Evolutionary conservation across 352 stramenopile species (phyloP), one percentile per base, ranked within the genome.

Genomic region (Phytophthora europaea): DNA sequence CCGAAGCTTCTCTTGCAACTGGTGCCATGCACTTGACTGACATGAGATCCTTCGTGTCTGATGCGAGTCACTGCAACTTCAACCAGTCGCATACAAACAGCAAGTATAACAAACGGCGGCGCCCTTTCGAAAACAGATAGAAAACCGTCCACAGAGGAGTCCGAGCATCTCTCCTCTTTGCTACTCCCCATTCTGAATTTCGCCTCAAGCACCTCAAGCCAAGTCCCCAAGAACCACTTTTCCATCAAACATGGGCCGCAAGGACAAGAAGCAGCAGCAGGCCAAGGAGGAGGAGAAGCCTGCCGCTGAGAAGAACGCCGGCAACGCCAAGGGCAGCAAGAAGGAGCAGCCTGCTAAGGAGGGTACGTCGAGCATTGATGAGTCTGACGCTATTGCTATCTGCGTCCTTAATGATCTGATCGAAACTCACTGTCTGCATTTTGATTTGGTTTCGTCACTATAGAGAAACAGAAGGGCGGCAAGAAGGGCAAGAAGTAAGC

Each of bases 401-500:
- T 43, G 36, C 36, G 36, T 18, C 16, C 16, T 5, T 43, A 6
- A 6, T 5, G 12, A 3, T 43, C 16, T 43, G 36, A 4, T 43
- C 12, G 36, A 43, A 18, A 43, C 36, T 43, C 36, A 43, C 6
- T 43, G 16, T 43, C 36, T 43, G 13, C 12, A 15, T 15, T 43
- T 4, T 16, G 36, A 31, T 31, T 31, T 31, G 13, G 36, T 16
- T 50, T 12, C 16, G 36, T 18, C 36, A 47, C 18, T 51, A 51
- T 16, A 51, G 45, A 47, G 20, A 63, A 54, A 16, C 54, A 51
- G 13, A 65, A 65, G 34, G 52, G 61, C 47, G 58, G 61, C 72
- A 79, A 79, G 61, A 79, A 79, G 57, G 58, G 70, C 34, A 81
- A 81, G 70, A 79, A 81, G 74, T 75, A 75, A 34, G 10, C 33